A percentile compares a stretch with the other conserved stretches of the same genome.
Conservation (phyloP, 1,284 basidiomycete species). For the Porodaedalea pini region DNA sequence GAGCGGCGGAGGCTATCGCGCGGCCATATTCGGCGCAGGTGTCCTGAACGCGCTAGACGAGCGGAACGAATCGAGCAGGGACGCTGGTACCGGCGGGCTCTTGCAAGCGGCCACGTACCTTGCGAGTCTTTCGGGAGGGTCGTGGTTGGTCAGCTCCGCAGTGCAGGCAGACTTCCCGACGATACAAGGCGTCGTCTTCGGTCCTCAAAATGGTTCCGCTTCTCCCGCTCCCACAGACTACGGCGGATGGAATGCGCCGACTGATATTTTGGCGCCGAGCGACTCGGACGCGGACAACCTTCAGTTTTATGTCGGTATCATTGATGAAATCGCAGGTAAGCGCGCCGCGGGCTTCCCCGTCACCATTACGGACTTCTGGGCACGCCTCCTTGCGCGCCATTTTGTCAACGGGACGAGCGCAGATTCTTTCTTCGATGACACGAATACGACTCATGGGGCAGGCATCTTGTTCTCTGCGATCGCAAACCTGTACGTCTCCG, state of each 20-base stretch:
- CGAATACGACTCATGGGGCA: constrained; percentile 32
- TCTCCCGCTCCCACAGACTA: constrained; percentile 24
- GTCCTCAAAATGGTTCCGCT: constrained; percentile 24
- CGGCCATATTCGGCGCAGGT: constrained; percentile 48
- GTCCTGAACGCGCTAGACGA: constrained; percentile 48
- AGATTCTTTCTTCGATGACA: constrained; percentile 31
- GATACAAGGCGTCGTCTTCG: constrained; percentile 37
- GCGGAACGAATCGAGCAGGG: constrained; percentile 40
- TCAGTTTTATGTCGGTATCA: constrained; percentile 27
- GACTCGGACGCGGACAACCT: constrained; percentile 17
- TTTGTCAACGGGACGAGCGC: constrained; percentile 38
- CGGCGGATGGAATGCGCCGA: constrained; percentile 36
- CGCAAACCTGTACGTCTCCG: constrained; percentile 30
- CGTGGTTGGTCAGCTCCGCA: constrained; percentile 38
- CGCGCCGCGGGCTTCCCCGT: constrained; percentile 30
- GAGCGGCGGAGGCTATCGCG: constrained; percentile 47
- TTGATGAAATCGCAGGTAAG: constrained; percentile 34
- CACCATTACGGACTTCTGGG: constrained; percentile 36
- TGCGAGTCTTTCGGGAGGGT: constrained; percentile 42
- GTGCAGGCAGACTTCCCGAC: constrained; percentile 39
- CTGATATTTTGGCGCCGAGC: constrained; percentile 26
- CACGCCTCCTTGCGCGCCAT: constrained; percentile 35
- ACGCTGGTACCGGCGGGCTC: constrained; percentile 45
- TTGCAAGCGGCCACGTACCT: constrained; percentile 46
- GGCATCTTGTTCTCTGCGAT: constrained; percentile 36